Percentiles rank a stretch among this genome's conserved stretches.
phyloP scores from a whole-genome alignment of 441 rosid genomes.

The Mallotus japonicus region DNA sequence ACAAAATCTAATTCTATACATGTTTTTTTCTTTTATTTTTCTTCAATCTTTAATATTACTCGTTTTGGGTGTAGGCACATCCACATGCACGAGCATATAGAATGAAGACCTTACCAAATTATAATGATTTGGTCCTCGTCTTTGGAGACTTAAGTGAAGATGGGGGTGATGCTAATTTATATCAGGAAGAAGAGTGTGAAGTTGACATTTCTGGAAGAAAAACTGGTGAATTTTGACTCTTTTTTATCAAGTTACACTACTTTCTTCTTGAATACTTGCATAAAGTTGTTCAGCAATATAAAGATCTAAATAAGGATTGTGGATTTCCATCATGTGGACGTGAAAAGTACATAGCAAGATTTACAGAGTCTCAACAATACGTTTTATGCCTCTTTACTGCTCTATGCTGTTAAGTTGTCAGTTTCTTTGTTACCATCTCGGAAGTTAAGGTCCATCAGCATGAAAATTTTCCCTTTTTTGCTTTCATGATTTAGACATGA shows the following conservation, averaged over 20 bases:
- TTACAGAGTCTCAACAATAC: not conserved
- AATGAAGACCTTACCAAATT: conserved; percentile 65
- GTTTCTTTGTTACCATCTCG: conserved; percentile 7
- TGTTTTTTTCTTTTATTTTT: conserved; percentile 12
- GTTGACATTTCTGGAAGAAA: conserved; percentile 34
- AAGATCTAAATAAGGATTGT: not conserved
- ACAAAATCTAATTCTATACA: conserved; percentile 13
- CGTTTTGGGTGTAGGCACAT: conserved; percentile 44
- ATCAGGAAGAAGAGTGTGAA: conserved; percentile 38
- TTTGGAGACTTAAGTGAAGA: conserved; percentile 42
- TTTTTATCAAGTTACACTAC: conserved; percentile 9
- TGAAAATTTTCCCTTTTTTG: not conserved
- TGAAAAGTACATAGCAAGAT: not conserved
- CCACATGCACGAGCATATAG: conserved; percentile 65
- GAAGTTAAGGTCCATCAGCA: not conserved
- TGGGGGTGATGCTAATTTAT: conserved; percentile 29
- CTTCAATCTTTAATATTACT: not conserved
- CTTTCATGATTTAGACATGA: not conserved
- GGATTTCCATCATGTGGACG: not conserved
- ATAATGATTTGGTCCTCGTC: conserved; percentile 61
- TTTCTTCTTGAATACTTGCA: not conserved
- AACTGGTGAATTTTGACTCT: conserved; percentile 35
- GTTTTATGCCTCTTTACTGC: not conserved
- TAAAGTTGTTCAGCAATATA: not conserved
- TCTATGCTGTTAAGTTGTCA: not conserved